phyloP scores from a whole-genome alignment of 23 red algal genomes.

The Cyanidium caldarium region DNA sequence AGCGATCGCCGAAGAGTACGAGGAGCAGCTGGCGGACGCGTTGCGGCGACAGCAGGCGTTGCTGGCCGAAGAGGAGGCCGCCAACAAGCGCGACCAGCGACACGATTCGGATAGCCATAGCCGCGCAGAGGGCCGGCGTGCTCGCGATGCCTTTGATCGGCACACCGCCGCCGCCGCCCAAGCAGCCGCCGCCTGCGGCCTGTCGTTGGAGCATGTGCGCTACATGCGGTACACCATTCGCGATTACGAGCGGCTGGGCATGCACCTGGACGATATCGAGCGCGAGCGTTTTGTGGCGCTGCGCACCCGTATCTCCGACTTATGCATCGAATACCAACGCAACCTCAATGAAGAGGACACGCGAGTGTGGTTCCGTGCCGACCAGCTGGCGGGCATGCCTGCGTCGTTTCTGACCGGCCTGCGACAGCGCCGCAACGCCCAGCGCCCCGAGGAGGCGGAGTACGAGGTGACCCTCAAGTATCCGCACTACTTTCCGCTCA shows the following conservation, averaged over 20 bases:
- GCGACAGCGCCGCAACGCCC: neutral
- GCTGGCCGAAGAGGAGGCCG: neutral
- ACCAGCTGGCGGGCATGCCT: neutral
- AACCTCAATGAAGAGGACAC: conserved; percentile 3
- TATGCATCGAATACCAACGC: conserved; percentile 1
- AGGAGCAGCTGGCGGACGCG: neutral
- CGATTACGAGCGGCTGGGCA: neutral
- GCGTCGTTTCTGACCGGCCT: neutral
- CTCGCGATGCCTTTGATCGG: neutral
- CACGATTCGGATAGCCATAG: neutral
- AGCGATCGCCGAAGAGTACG: conserved; percentile 6
- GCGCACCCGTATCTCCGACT: neutral
- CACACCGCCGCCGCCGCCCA: neutral
- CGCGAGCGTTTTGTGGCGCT: neutral
- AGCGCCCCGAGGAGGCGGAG: neutral
- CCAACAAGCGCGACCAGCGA: neutral
- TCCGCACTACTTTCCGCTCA: conserved; percentile 1
- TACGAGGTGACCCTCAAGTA: conserved; percentile 1
- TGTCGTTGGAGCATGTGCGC: neutral
- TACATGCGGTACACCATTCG: conserved; percentile 4
- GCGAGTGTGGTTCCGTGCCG: neutral
- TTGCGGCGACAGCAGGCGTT: neutral
- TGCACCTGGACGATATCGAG: neutral
- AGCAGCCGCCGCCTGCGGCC: neutral
- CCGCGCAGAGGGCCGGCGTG: too few species aligned